phyloP scores from a whole-genome alignment of 2,329 filamentous ascomycete genomes.

The Exophiala spinifera region DNA sequence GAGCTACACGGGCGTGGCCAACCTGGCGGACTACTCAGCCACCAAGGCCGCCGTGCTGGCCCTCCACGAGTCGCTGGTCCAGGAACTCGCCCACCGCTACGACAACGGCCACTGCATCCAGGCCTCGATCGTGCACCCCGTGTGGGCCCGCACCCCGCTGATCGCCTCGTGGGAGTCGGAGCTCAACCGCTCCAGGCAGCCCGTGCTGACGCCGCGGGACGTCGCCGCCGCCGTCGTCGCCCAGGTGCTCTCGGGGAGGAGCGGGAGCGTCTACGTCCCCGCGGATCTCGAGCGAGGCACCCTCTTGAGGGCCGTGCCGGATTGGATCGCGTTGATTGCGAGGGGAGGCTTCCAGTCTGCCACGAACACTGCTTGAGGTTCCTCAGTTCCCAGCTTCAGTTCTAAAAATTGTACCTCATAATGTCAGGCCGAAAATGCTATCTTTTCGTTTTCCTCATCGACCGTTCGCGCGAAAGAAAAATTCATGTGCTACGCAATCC shows the following conservation, averaged over 20 bases:
- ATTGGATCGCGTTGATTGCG: slow-evolving; percentile 51
- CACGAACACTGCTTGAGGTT: not conserved
- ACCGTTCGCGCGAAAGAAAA: too few species aligned
- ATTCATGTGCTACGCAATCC: too few species aligned
- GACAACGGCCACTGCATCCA: slow-evolving; percentile 19
- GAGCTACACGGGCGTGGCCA: slow-evolving; percentile 58
- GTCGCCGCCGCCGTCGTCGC: slow-evolving; percentile 62
- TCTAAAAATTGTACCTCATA: too few species aligned
- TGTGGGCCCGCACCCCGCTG: slow-evolving; percentile 22
- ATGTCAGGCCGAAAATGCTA: too few species aligned
- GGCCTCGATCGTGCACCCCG: slow-evolving; percentile 22
- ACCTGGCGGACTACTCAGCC: slow-evolving; percentile 65
- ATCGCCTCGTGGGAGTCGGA: slow-evolving; percentile 52
- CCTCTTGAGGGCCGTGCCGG: slow-evolving; percentile 51
- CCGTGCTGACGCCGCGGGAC: slow-evolving; percentile 34
- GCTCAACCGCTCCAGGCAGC: slow-evolving; percentile 51
- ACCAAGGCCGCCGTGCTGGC: slow-evolving; percentile 64
- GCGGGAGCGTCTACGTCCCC: slow-evolving; percentile 35
- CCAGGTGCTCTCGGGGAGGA: slow-evolving; percentile 51
- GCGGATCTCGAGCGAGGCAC: slow-evolving; percentile 23
- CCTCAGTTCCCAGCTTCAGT: too few species aligned
- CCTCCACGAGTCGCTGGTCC: slow-evolving; percentile 64
- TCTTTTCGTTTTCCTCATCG: too few species aligned
- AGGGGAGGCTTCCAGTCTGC: not conserved
- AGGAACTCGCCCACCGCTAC: slow-evolving; percentile 60